A percentile compares a stretch with the other conserved stretches of the same genome.
Evolutionary conservation across 2,329 filamentous ascomycete species (phyloP).

Genomic region (Trichoderma koningii): DNA sequence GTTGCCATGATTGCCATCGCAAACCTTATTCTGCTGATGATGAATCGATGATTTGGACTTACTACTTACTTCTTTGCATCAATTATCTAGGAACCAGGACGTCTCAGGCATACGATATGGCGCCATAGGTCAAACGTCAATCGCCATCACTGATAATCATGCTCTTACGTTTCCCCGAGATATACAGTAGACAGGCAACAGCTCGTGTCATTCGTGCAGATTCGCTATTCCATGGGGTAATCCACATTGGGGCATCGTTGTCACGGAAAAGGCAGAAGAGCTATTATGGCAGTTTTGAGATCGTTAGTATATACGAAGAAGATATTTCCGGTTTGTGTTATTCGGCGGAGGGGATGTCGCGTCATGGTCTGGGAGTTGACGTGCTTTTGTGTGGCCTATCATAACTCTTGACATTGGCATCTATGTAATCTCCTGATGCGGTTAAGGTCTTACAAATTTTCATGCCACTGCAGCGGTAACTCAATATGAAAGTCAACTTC

Average conservation of each 20-base stretch:
- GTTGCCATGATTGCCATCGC: neutral
- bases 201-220: neutral
- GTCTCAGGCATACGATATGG: neutral
- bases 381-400: constrained; percentile 27
- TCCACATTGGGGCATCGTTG: neutral
- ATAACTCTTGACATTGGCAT: neutral
- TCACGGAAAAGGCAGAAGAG: neutral
- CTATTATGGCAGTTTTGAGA: neutral
- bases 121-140: constrained; percentile 5
- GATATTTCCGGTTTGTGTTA: neutral
- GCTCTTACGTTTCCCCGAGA: neutral
- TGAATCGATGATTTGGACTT: neutral
- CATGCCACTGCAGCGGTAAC: neutral
- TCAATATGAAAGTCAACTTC: neutral
- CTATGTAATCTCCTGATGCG: constrained; percentile 4
- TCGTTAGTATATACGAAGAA: neutral
- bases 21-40: too few species aligned
- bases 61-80: neutral
- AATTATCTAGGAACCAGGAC: neutral
- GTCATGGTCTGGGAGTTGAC: constrained; percentile 27
- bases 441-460: constrained; percentile 17
- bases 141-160: constrained; percentile 10
- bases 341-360: constrained; percentile 11
- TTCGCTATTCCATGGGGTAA: neutral
- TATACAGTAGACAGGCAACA: neutral